Base-by-base conservation (phyloP, 441 rosid genomes). In the Euphorbia schlechtendalii region DNA sequence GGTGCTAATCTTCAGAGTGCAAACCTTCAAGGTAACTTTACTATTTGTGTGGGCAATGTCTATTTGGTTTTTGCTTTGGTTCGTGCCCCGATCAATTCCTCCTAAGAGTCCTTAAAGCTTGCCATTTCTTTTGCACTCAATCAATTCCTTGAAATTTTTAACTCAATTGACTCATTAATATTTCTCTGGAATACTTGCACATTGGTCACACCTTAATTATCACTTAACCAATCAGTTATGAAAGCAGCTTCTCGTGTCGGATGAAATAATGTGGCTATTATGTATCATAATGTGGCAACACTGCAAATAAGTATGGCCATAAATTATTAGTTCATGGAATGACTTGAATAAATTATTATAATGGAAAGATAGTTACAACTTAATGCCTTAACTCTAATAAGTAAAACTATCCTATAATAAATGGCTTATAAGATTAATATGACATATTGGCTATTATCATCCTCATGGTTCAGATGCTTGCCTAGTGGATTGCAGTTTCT, bases 1-100 rank as follows among this genome's bases (percentile, higher is more conserved):
- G 98, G 91, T 70, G 78, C 96, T 52, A 85, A 69, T 83, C 97
- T 93, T 81, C 90, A 90, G 76, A 90, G 97, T 82, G 97, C 96
- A 71, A 93, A 90, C 73, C 76, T 93, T 28, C 96, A 90, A 85
- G 97, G 97, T 75, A 77, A 81, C 55, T n/a, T 61, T 66, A 43
- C 60, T 22, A 34, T 53, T 11, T 18, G 36, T 56, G 22, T 24
- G 3, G 41, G 17, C 45, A 52, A 46, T 68, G 5, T 22, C 57
- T 14, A 12, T 17, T 43, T 38, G 8, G 48, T 34, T 8, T 67
- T 20, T 27, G 45, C 28, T 52, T 25, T 40, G 56, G n/a, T 2
- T 41, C 56, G n/a, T 17, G 5, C 20, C 51, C 68, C 55, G 27
- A 41, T 15, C 32, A 13, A n/a, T n/a, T n/a, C n/a, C n/a, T n/a